Evolutionary conservation across 192 early-diverging fungal species (phyloP).

Genomic region (Backusella westeae): DNA sequence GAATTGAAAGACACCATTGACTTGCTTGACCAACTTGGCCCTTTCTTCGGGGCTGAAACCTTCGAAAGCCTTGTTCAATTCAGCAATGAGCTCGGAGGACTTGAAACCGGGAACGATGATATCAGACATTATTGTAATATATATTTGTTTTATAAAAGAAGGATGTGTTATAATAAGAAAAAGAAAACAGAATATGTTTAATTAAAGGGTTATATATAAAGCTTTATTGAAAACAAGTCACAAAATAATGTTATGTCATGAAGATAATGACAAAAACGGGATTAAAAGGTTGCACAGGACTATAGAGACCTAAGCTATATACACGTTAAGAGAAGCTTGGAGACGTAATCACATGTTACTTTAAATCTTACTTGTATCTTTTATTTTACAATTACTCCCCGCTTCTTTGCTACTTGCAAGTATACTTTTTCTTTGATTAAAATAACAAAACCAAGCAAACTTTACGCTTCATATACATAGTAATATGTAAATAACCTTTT

Average conservation of each 20-base stretch:
- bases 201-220: background rate
- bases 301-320: background rate
- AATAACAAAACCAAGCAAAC: no score
- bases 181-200: slow-evolving; percentile 1
- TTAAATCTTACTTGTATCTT: background rate
- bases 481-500: no score
- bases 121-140: slow-evolving; percentile 22
- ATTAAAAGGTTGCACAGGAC: background rate
- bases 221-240: background rate
- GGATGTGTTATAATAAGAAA: background rate
- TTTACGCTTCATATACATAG: no score
- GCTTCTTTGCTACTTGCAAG: background rate
- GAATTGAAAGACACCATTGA: slow-evolving; percentile 88
- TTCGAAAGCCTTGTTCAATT: slow-evolving; percentile 62
- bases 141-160: background rate
- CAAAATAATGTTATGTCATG: slow-evolving; percentile 8
- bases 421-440: no score
- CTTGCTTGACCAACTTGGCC: slow-evolving; percentile 61
- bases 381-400: background rate
- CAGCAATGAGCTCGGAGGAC: slow-evolving; percentile 69
- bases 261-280: background rate
- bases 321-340: background rate
- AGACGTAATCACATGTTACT: background rate
- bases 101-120: slow-evolving; percentile 65
- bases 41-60: slow-evolving; percentile 59